Evolutionary conservation across 2,329 filamentous ascomycete species (phyloP), one percentile per base, ranked within the genome.

Genomic region (Macrophomina tecta): DNA sequence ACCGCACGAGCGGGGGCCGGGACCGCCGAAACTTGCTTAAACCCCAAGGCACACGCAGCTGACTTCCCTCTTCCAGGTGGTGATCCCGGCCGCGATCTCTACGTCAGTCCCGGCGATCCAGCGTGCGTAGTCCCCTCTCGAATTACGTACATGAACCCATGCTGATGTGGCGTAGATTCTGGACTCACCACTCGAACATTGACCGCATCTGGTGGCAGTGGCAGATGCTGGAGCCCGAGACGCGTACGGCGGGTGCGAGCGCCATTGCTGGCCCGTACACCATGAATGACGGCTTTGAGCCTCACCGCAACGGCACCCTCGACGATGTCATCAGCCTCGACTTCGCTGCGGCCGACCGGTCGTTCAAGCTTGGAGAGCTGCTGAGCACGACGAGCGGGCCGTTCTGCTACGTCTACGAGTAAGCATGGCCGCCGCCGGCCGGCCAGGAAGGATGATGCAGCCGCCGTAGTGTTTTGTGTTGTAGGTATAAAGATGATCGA

Each of bases 131-230:
- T 14, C 5, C 34, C 11, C 16, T 38, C 58, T 48, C 16, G 6
- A 5, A 9, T 14, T 55, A 11, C 16, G 42, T 16, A 34, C 28
- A 16, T 5, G 16, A 11, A 32, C 14, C 5, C 16, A 5, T 1
- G 28, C n/a, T 42, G 12, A 61, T 30, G n/a, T 8, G 23, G 23
- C 1, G 12, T 16, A 68, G 73, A 30, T 67, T 67, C 65, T 67
- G 42, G 72, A 74, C 82, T 23, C 82, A 84, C 69, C 83, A 85
- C 67, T 77, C 77, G 4, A 79, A 80, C 73, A 80, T 85, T 32
- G 83, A 85, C 69, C 77, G 82, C 3, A 71, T 78, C 3, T 85
- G 78, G 74, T 83, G 81, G 81, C 82, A 81, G 16, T 85, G 83
- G 83, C 83, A 85, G 72, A 82, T 81, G 67, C 72, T 79, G 61